A percentile compares a stretch with the other conserved stretches of the same genome.
Conservation (phyloP, 352 stramenopile genomes). For the Pythium diclinum region DNA sequence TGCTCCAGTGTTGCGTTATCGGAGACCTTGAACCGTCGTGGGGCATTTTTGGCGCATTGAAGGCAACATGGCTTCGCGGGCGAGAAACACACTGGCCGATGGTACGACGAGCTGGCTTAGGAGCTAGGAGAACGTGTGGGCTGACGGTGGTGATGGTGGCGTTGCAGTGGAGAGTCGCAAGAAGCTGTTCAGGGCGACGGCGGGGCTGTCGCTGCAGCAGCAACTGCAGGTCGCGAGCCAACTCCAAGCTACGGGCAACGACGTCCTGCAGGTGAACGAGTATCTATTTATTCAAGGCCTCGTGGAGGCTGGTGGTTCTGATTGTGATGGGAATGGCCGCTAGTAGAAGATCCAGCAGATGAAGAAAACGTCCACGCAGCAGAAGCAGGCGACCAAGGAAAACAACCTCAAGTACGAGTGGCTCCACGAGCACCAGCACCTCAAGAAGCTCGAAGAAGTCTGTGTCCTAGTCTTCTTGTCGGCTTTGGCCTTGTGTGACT, state of each 20-base stretch:
- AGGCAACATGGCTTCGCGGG: constrained; percentile 13
- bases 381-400: constrained; percentile 50
- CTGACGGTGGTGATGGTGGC: not conserved
- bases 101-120: not conserved
- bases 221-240: constrained; percentile 54
- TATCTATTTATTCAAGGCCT: not conserved
- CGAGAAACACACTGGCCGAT: constrained; percentile 11
- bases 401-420: constrained; percentile 75
- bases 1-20: constrained; percentile 1
- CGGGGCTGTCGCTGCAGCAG: constrained; percentile 58
- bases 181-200: constrained; percentile 64
- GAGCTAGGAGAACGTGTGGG: not conserved
- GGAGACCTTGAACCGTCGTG: constrained; percentile 17
- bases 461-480: not conserved
- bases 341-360: constrained; percentile 62
- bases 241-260: constrained; percentile 44
- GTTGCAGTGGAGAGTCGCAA: constrained; percentile 34
- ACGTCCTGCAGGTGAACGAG: constrained; percentile 54
- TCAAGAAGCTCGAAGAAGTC: constrained; percentile 68
- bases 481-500: not conserved
- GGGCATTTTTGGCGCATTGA: not conserved
- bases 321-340: not conserved
- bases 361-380: constrained; percentile 57
- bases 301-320: not conserved
- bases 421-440: constrained; percentile 58